Base-by-base conservation (phyloP, 1,284 basidiomycete species). In the Ceratobasidium sp. region DNA sequence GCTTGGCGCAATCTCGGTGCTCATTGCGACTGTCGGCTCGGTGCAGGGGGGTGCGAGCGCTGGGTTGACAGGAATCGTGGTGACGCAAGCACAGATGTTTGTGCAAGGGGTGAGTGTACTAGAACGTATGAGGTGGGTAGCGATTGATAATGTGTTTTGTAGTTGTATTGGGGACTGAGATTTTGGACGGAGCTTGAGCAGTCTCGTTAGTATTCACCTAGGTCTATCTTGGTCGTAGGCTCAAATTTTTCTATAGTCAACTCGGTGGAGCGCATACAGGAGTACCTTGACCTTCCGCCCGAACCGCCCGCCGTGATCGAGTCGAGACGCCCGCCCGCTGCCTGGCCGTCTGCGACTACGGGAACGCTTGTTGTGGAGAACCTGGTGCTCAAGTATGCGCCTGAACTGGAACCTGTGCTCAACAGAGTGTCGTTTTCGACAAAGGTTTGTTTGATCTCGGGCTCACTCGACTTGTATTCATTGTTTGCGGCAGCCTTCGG, bases 241-340 rank as follows among this genome's bases (percentile, higher is more conserved):
- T n/a, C n/a, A n/a, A 79, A 80, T 52, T 77, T 81, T 4, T 34
- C 6, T 6, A 11, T 15, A 70, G 84, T 85, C 11, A 93, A 94
- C 83, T 90, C 90, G 7, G 92, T 97, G 6, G 96, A 98, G 83
- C 91, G 96, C 76, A 88, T 97, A 6, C 89, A 94, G 2, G 96
- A 97, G 85, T 97, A 97, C 81, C 88, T 97, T 22, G 88, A 93
- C 70, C 86, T 97, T n/a, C 93, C 94, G 0, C 92, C 94, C 81
- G 96, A 97, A 82, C 90, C 95, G 2, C 90, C 95, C 0, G 86
- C 90, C 0, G 81, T 92, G 75, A 91, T 95, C 66, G 89, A 91
- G 76, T 87, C 87, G 0, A 87, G 87, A 67, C 88, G 91, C 4
- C 90, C 90, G 0, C 94, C 94, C 0, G 94, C 95, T 0, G 94